Base-by-base conservation (phyloP, 1,284 basidiomycete genomes). In the Trametes hirsuta region DNA sequence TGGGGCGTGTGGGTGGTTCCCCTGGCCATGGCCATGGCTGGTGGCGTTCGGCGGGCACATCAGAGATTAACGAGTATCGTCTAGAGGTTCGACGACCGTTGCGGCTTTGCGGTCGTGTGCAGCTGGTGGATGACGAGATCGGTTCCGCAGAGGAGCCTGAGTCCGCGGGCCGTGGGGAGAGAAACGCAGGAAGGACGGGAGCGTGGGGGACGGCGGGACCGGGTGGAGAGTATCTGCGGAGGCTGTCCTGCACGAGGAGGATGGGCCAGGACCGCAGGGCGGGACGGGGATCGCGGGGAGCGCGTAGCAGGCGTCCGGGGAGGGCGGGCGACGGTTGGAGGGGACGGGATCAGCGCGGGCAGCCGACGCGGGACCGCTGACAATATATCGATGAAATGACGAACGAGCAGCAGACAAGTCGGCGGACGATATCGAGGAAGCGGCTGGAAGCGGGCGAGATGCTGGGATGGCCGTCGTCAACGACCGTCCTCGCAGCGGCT, bases 41-140 rank as follows among this genome's bases (percentile, higher is more conserved):
- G 10, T 30, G 42, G n/a, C 18, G 48, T 49, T 48, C 9, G 49
- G 48, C 8, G 56, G 50, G 45, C 49, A 58, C 56, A 58, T 58
- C 45, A 36, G 39, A 52, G 45, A 52, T 58, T 18, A 41, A 30
- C 12, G 40, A 22, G 34, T 49, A 49, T 49, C 35, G 47, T 37
- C 47, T 21, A 11, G 11, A 21, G 18, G 18, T 18, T 18, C 18
- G 18, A 18, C 18, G 18, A 18, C 15, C 25, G 35, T 34, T 47
- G 30, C 21, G 46, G 9, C 46, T n/a, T 22, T n/a, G 9, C 45
- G 11, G 47, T 30, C 34, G 36, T 25, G 21, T 21, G n/a, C 30
- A 30, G 30, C 30, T 40, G n/a, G 39, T 11, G 4, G 39, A 4
- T 40, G 39, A 18, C 12, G 12, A 30, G 21, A 51, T 24, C 37